These are phyloP conservation scores for Articulospora tetracladia DNA, from an alignment of 495 filamentous ascomycete genomes.

Conservation along the genomic window DNA sequence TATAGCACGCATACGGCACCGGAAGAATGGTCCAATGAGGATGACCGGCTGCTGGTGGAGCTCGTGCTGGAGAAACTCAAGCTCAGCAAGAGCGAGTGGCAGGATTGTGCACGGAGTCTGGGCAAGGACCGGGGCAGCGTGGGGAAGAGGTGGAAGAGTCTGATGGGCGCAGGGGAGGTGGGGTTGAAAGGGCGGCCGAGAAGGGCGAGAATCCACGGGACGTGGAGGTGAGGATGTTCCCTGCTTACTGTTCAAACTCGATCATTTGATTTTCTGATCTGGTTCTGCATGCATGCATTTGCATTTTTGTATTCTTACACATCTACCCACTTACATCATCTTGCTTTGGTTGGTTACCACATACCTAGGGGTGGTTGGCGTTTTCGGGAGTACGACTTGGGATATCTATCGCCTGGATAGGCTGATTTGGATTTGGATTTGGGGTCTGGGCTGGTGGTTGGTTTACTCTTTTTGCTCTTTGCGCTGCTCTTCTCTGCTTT, in stretches of 20 bases:
- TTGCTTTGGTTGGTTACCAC: too few species aligned
- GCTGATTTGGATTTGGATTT: too few species aligned
- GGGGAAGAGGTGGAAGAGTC: slow-evolving; percentile 65
- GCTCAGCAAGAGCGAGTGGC: slow-evolving; percentile 70
- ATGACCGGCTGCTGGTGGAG: slow-evolving; percentile 68
- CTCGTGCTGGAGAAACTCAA: slow-evolving; percentile 72
- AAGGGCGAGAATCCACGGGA: slow-evolving; percentile 45
- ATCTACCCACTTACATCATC: too few species aligned
- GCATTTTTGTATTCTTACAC: background rate
- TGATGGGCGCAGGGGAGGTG: slow-evolving; percentile 58
- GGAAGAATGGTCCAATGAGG: slow-evolving; percentile 57
- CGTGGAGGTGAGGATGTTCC: slow-evolving; percentile 40
- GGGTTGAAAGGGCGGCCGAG: slow-evolving; percentile 46
- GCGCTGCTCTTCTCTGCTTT: too few species aligned
- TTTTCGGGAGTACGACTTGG: too few species aligned
- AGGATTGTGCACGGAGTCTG: slow-evolving; percentile 69
- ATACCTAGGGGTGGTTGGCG: too few species aligned
- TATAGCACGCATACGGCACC: slow-evolving; percentile 28
- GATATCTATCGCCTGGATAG: too few species aligned
- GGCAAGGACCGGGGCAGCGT: slow-evolving; percentile 63
- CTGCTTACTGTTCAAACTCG: background rate
- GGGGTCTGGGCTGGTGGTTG: too few species aligned
- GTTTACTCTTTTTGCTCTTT: too few species aligned
- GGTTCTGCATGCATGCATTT: too few species aligned
- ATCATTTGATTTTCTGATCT: background rate